Conservation (phyloP, 495 filamentous ascomycete genomes). For the Aeminium ludgeri region DNA sequence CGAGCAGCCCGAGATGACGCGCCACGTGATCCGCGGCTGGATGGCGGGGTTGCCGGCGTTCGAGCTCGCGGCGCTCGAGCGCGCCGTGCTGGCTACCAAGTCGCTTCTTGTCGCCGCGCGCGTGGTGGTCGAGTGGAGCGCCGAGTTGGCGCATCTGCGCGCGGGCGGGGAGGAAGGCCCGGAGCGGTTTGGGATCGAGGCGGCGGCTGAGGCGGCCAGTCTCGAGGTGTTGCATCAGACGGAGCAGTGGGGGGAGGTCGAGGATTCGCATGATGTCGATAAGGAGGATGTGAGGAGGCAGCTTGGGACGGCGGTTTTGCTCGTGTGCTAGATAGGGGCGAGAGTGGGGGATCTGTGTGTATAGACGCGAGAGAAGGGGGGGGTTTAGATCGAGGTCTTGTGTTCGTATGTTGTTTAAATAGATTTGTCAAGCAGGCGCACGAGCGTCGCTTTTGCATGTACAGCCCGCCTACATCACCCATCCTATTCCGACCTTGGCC, state of each 20-base stretch:
- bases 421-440: no score
- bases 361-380: no score
- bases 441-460: no score
- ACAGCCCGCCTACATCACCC: no score
- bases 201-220: slow-evolving; percentile 61
- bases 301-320: slow-evolving; percentile 65
- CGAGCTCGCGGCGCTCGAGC: slow-evolving; percentile 76
- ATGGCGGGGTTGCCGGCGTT: slow-evolving; percentile 48
- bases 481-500: no score
- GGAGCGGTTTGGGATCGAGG: slow-evolving; percentile 41
- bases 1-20: slow-evolving; percentile 51
- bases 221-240: slow-evolving; percentile 87
- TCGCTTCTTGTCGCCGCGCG: slow-evolving; percentile 62
- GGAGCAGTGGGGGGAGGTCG: slow-evolving; percentile 82
- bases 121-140: slow-evolving; percentile 76
- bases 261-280: slow-evolving; percentile 96
- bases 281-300: slow-evolving; percentile 80
- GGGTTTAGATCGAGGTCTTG: no score
- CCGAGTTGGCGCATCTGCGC: slow-evolving; percentile 36
- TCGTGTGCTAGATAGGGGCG: slow-evolving; percentile 31
- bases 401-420: no score
- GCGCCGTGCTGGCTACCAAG: slow-evolving; percentile 69
- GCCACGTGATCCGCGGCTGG: slow-evolving; percentile 65
- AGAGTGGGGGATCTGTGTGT: no score
- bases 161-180: slow-evolving; percentile 5